Conservation (phyloP, 129 eudicot genomes). For the Apium graveolens region DNA sequence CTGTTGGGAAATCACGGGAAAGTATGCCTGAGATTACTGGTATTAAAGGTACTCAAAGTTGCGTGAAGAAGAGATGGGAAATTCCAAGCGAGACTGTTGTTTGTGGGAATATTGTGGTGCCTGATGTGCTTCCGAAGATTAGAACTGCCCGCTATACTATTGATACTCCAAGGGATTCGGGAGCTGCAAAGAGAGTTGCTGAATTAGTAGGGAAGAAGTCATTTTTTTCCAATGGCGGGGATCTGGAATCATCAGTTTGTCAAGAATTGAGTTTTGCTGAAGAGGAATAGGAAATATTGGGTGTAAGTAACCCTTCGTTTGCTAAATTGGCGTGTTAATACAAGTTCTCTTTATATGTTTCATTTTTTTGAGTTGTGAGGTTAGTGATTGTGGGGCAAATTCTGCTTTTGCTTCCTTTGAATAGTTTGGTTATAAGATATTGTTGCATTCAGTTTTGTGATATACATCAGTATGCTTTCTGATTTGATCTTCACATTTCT, state of each 20-base stretch:
- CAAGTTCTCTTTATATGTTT: slow-evolving; percentile 3
- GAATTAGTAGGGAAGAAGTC: slow-evolving; percentile 71
- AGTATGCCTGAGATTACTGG: slow-evolving; percentile 3
- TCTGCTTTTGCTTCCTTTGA: slow-evolving; percentile 35
- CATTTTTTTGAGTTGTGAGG: slow-evolving; percentile 3
- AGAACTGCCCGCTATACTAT: slow-evolving; percentile 34
- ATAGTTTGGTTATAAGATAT: slow-evolving; percentile 17
- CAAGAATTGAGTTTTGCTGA: slow-evolving; percentile 57
- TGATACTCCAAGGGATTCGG: slow-evolving; percentile 71
- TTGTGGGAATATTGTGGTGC: slow-evolving; percentile 21
- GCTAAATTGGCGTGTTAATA: slow-evolving; percentile 11
- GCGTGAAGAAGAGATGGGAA: slow-evolving; percentile 77
- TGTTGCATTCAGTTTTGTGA: slow-evolving; percentile 2
- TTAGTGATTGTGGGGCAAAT: slow-evolving; percentile 23
- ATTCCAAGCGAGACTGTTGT: slow-evolving; percentile 59
- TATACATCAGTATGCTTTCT: slow-evolving; percentile 1
- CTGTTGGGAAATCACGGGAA: slow-evolving; percentile 30
- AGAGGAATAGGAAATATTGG: slow-evolving; percentile 20
- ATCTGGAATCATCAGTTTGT: slow-evolving; percentile 38
- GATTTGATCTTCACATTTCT: background rate
- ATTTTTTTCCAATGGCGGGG: slow-evolving; percentile 37
- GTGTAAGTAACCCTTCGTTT: slow-evolving; percentile 14
- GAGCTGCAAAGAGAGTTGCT: slow-evolving; percentile 74
- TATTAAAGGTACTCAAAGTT: slow-evolving; percentile 25
- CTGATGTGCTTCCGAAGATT: slow-evolving; percentile 41